Percentiles rank a stretch among this genome's conserved stretches.
Evolutionary conservation across 2,329 filamentous ascomycete genomes (phyloP).

Genomic region (Trichoderma sp.): DNA sequence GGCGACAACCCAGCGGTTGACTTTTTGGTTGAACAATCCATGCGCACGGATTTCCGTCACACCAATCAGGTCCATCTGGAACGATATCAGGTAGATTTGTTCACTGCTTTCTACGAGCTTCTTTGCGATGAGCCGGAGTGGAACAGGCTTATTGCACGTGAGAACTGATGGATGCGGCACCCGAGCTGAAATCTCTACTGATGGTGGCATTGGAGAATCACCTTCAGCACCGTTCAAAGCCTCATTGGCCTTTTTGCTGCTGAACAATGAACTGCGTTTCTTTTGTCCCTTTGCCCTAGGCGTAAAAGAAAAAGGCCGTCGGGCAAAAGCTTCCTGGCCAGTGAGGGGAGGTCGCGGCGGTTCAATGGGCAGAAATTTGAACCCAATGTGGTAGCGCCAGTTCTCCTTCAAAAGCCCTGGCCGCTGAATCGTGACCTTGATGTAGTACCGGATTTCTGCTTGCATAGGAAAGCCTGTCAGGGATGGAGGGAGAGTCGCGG

Average conservation of each 20-base stretch:
- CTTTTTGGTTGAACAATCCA: conserved; percentile 69
- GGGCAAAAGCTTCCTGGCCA: conserved; percentile 80
- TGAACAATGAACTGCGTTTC: conserved; percentile 64
- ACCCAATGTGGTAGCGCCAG: conserved; percentile 65
- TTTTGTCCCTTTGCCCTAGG: conserved; percentile 44
- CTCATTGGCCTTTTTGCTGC: conserved; percentile 35
- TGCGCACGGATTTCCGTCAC: conserved; percentile 79
- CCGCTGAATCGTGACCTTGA: conserved; percentile 93
- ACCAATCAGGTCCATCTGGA: conserved; percentile 81
- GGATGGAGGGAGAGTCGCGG: conserved; percentile 84
- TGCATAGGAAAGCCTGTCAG: conserved; percentile 82
- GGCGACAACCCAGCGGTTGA: conserved; percentile 72
- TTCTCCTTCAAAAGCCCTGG: conserved; percentile 91
- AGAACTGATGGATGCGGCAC: conserved; percentile 85
- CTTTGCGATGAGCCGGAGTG: conserved; percentile 76
- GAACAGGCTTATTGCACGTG: conserved; percentile 84
- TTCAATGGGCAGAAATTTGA: conserved; percentile 93
- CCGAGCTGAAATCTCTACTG: conserved; percentile 74
- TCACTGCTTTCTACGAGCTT: conserved; percentile 71
- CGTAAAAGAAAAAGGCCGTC: conserved; percentile 64
- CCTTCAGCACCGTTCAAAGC: conserved; percentile 34
- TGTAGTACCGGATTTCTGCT: conserved; percentile 89
- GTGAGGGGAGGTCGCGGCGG: conserved; percentile 70
- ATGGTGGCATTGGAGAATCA: conserved; percentile 49
- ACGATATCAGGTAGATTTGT: conserved; percentile 70